Base-by-base conservation (phyloP, 768 basidiomycete species). In the Guyanaporus albipodus region DNA sequence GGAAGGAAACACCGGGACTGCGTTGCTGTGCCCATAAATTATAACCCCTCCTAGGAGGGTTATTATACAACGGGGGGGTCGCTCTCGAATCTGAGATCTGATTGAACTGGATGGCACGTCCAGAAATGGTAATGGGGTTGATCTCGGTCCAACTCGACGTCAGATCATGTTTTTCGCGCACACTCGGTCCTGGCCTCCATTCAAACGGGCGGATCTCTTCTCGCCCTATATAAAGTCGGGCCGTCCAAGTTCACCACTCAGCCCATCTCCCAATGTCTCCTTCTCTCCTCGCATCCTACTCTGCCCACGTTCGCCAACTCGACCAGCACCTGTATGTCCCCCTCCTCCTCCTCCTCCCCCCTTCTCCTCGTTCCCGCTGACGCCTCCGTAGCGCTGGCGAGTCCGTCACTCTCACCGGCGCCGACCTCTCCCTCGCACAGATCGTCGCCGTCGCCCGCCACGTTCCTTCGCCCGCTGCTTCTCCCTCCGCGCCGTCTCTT, bases 361-460 rank as follows among this genome's bases (percentile, higher is more conserved):
- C n/a, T 8, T 24, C 6, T 19, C 11, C 24, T 12, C 32, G 24
- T 19, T 17, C 21, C 9, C 9, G 23, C 49, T 52, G 28, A 58
- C 42, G 42, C 44, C 18, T 21, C 14, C 28, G 3, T 38, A 89
- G 87, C 61, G 68, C 72, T 26, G 88, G 89, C 18, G 74, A 74
- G 38, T 65, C 80, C 8, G 74, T 91, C 46, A 58, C 74, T 12
- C 70, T 92, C 37, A 80, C 85, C 46, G 91, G 91, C 7, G 73
- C 84, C 49, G 76, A 66, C 12, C 77, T 93, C 27, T 79, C 88
- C 1, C 80, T 92, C 43, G 76, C 87, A 4, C 86, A 85, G 42
- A 80, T 93, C 11, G 75, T 83, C n/a, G 88, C 87, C 8, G 74
- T 82, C 6, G 80, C 91, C 0, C 78, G 89, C 39, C 82, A 83